Evolutionary conservation across 1,284 basidiomycete species (phyloP), one percentile per base, ranked within the genome.

Genomic region (Salmacisia buchloeana): DNA sequence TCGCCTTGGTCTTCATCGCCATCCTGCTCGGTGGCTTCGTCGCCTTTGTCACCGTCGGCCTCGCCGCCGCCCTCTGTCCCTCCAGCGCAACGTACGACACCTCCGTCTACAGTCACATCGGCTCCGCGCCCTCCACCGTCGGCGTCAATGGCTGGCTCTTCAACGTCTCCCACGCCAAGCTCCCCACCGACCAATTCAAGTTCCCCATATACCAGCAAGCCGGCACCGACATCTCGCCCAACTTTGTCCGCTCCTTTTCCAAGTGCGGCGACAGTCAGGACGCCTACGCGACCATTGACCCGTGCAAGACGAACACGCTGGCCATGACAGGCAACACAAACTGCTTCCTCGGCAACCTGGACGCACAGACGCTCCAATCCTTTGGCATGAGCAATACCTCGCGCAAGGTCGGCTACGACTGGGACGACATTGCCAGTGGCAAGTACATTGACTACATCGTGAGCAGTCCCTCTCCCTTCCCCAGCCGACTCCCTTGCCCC

Each of bases 21-120:
- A 46, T 72, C n/a, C 34, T 68, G 27, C 81, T 97, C 27, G 96
- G 93, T 71, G 88, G 83, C 25, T 81, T 85, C 57, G 86, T 97
- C 60, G 94, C 91, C 9, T 99, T 97, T 81, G 85, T 89, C 64
- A 98, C 96, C 54, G 91, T 99, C 77, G 96, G 94, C 21, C 86
- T 97, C 63, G 92, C 97, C 81, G 88, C 88, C 68, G 90, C 91
- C 25, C 85, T 99, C 33, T 99, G 94, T 82, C 93, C 94, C 0
- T 82, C 84, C 49, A 66, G 70, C 27, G 75, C 71, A 2, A 68
- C 68, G n/a, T 67, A 62, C 49, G 67, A 69, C 7, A 60, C 75
- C 10, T 62, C 60, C 35, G 57, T 59, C 6, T 69, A 61, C 74
- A 72, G 39, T 63, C 69, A 46, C 41, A 65, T 67, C 61, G 65